Conservation (phyloP, 345 rosid genomes). For the Lumnitzera littorea region DNA sequence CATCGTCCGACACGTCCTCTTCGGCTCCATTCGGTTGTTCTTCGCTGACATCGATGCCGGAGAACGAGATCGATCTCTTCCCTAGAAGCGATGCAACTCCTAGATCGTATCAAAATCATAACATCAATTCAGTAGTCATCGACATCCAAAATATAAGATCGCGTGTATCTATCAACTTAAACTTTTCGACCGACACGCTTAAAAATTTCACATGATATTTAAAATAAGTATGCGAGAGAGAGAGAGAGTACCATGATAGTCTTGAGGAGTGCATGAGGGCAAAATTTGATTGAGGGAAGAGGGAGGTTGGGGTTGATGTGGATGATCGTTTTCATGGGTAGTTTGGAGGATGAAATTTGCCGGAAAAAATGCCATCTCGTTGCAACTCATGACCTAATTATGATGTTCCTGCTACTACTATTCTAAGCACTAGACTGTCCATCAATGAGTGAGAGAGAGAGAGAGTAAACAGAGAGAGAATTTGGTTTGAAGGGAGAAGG, state of each 20-base stretch:
- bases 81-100: constrained; percentile 81
- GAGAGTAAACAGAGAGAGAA: constrained; percentile 8
- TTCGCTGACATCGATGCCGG: constrained; percentile 55
- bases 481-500: neutral
- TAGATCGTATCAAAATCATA: constrained; percentile 15
- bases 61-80: constrained; percentile 68
- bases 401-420: constrained; percentile 3
- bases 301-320: constrained; percentile 43
- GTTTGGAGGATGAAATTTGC: constrained; percentile 82
- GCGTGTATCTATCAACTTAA: neutral
- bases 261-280: constrained; percentile 65
- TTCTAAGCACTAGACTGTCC: constrained; percentile 1
- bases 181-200: neutral
- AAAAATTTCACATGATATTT: neutral
- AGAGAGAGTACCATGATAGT: constrained; percentile 53
- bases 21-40: constrained; percentile 52
- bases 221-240: neutral
- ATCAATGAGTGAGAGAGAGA: neutral
- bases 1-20: constrained; percentile 88
- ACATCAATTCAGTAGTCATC: neutral
- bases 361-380: constrained; percentile 86
- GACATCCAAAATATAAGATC: neutral
- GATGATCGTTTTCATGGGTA: constrained; percentile 55
- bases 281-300: constrained; percentile 57
- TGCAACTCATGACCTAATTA: constrained; percentile 48